These are phyloP conservation scores for Penicillium riverlandense DNA, from an alignment of 495 filamentous ascomycete genomes.

Conservation along the genomic window DNA sequence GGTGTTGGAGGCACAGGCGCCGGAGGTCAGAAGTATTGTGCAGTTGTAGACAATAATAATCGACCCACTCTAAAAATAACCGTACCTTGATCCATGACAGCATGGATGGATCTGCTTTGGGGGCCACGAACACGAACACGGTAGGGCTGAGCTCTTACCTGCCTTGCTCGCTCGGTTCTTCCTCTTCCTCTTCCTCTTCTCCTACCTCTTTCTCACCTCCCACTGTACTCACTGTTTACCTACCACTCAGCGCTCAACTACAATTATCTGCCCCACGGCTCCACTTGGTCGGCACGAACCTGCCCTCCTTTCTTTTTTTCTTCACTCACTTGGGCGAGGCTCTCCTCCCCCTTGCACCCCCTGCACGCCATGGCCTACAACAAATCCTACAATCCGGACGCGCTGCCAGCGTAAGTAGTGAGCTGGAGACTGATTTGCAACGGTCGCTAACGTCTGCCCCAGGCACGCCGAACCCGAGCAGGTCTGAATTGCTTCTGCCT, in stretches of 20 bases:
- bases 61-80: conserved; percentile 1
- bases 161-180: too few species aligned
- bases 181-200: background rate
- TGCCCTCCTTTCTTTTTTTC: conserved; percentile 4
- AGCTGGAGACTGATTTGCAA: background rate
- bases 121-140: too few species aligned
- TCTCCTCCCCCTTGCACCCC: background rate
- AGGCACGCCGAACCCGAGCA: conserved; percentile 94
- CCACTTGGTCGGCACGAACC: conserved; percentile 13
- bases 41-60: background rate
- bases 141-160: too few species aligned
- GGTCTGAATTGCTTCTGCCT: conserved; percentile 37
- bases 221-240: background rate
- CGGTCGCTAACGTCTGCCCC: conserved; percentile 10
- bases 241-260: conserved; percentile 1
- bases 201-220: background rate
- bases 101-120: background rate
- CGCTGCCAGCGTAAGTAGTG: conserved; percentile 81
- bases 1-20: conserved; percentile 20
- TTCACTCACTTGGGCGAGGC: conserved; percentile 1
- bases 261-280: conserved; percentile 17
- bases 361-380: conserved; percentile 79
- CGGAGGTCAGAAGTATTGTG: conserved; percentile 12
- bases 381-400: conserved; percentile 87
- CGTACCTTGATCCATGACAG: too few species aligned